Evolutionary conservation across 2,329 filamentous ascomycete genomes (phyloP), one percentile per base, ranked within the genome.

Genomic region (Pseudopithomyces chartarum): DNA sequence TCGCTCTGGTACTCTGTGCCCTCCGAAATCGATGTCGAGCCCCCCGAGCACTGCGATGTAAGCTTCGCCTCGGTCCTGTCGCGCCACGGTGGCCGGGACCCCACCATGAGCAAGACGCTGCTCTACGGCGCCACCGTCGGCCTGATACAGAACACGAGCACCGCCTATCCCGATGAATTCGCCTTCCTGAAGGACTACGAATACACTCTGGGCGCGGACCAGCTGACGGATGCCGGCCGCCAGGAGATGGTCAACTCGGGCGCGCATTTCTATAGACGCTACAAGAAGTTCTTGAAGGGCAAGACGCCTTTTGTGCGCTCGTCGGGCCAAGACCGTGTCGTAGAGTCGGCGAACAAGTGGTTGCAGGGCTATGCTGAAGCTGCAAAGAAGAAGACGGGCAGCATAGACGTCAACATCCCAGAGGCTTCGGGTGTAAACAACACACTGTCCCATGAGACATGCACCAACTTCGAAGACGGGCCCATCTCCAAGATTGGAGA

Each of bases 61-160:
- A 94, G 88, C 2, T 94, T 96, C 75, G 93, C 84, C 1, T 90
- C 93, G 68, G 80, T 93, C 22, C 83, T 97, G 46, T 92, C 91
- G 20, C 87, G 93, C 2, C 93, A 97, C 72, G 93, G 92, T 46
- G 90, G 91, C 36, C 85, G 93, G 51, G 90, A 91, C 70, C 93
- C 93, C 1, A 96, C 92, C 0, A 68, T 78, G 11, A 79, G 80
- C 62, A 96, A 93, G 79, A 85, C 87, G 0, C 70, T 73, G 11
- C 70, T 74, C 6, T 97, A 96, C 76, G 82, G 80, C 38, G 74
- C 79, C 5, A 82, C 90, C 8, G 80, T 97, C 52, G 72, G 82
- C 26, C 84, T 84, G 46, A 89, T 97, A 58, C 87, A 93, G 58
- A 73, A 72, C 43, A 82, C 80, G 1, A 79, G 76, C 32, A 78